These are phyloP conservation scores for Stephania cephalantha DNA, from an alignment of 164 flowering plant genomes.

Conservation along the genomic window DNA sequence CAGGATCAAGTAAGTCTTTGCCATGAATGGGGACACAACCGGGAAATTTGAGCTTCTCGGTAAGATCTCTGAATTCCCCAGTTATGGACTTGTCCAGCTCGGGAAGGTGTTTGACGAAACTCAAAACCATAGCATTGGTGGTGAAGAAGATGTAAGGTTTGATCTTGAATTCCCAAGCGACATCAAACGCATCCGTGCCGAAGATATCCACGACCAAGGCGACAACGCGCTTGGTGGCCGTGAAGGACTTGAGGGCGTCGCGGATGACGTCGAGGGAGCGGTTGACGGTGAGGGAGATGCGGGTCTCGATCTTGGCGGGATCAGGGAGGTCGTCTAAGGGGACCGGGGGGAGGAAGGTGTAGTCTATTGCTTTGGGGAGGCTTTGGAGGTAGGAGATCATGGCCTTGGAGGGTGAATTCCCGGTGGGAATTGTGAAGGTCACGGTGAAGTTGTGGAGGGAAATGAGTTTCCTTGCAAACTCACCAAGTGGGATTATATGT, in stretches of 20 bases:
- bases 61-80: slow-evolving; percentile 10
- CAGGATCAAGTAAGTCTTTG: slow-evolving; percentile 22
- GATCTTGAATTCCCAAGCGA: slow-evolving; percentile 29
- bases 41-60: slow-evolving; percentile 24
- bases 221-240: background rate
- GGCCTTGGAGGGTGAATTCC: slow-evolving; percentile 19
- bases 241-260: slow-evolving; percentile 13
- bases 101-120: slow-evolving; percentile 23
- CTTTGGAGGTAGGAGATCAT: slow-evolving; percentile 12
- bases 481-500: slow-evolving; percentile 37
- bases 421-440: slow-evolving; percentile 29
- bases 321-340: slow-evolving; percentile 20
- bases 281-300: slow-evolving; percentile 21
- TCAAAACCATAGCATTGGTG: slow-evolving; percentile 25
- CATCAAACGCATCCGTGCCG: slow-evolving; percentile 32
- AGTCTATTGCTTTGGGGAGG: slow-evolving; percentile 21
- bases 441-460: slow-evolving; percentile 16
- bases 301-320: slow-evolving; percentile 20
- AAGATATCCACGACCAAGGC: slow-evolving; percentile 41
- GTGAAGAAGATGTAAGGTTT: slow-evolving; percentile 34
- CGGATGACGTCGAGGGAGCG: slow-evolving; percentile 35
- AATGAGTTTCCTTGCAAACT: slow-evolving; percentile 33
- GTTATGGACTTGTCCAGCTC: slow-evolving; percentile 19
- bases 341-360: slow-evolving; percentile 28
- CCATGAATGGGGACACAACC: slow-evolving; percentile 30